Base-by-base conservation (phyloP, 768 basidiomycete genomes). In the Calocybe indica region DNA sequence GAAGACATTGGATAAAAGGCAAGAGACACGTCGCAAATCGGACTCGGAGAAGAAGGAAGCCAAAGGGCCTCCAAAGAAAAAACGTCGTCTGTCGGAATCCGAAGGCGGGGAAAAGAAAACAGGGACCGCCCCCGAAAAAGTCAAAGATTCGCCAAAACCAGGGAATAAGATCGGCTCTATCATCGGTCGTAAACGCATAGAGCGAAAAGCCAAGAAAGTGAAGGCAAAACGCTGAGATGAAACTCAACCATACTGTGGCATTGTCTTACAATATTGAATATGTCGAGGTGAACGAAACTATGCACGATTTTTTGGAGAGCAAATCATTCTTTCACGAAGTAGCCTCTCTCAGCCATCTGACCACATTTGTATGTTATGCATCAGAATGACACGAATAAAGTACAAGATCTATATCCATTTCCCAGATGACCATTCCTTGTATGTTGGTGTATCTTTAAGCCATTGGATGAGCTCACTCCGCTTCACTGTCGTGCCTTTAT, bases 141-240 rank as follows among this genome's bases (percentile, higher is more conserved):
- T 22, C 22, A 22, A 22, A 22, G 22, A 22, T 22, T 22, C 22
- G 22, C 22, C 54, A 15, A 62, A 55, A 46, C 39, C 62, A 1
- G 71, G 70, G 22, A 70, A 75, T 34, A 68, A 70, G 1, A 55
- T 90, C 34, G 88, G 89, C 5, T 74, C 81, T 6, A 54, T 92
- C 32, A 92, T 92, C 54, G 88, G 90, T 10, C 72, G 87, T 58
- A 92, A 92, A 68, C 74, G 90, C 46, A 85, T 83, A 58, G 76
- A 84, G 62, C 70, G 83, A 40, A 85, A 77, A 62, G 62, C 22
- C 22, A 22, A 22, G 22, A 22, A 22, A 22, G 22, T 22, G 22
- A 22, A 22, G 22, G 22, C 22, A 22, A 22, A 22, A 22, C 22
- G 22, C 22, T 22, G 22, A 22, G 22, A 22, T 22, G 22, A 22